Base-by-base conservation (phyloP, 1,284 basidiomycete genomes). In the Ceratobasidium sp. region DNA sequence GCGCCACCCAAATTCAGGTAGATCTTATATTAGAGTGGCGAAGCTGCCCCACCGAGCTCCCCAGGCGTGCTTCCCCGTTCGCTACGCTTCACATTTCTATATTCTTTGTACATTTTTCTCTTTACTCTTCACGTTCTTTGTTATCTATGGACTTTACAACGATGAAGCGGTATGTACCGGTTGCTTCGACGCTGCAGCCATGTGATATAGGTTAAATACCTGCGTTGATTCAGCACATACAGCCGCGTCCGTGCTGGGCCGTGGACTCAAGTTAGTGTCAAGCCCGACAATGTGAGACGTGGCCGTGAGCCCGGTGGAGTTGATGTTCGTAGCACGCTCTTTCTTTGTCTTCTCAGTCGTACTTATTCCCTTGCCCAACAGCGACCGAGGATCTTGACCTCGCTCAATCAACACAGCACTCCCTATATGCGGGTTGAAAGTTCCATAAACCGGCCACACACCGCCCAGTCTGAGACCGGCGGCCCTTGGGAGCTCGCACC, bases 231-330 rank as follows among this genome's bases (percentile, higher is more conserved):
- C 33, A 74, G 71, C 3, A 42, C 71, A 9, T 74, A 74, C n/a
- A 64, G 71, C 50, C 61, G 71, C 33, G 57, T 74, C 20, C 71
- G 62, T n/a, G 23, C 59, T 44, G 71, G 71, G 13, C 57, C 71
- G n/a, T 74, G 71, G 71, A 38, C 57, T 12, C 26, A 2, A 46
- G 44, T 74, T 10, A 38, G n/a, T n/a, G 23, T 4, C 28, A 59
- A 28, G 23, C 56, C 56, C 56, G 56, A 59, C 10, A 23, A 59
- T 28, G 23, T 59, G 33, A 26, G 23, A 59, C 33, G 56, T 28
- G 23, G 26, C 33, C 26, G 54, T 56, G 48, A 50, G 48, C 48
- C 48, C 23, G 44, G 40, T 33, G 40, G 13, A 28, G 46, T 20
- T 15, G n/a, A 33, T 13, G 44, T 48, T 20, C 44, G 65, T 67